Evolutionary conservation across 805 yeast species (phyloP).

Genomic region (Torulaspora gathmanii): DNA sequence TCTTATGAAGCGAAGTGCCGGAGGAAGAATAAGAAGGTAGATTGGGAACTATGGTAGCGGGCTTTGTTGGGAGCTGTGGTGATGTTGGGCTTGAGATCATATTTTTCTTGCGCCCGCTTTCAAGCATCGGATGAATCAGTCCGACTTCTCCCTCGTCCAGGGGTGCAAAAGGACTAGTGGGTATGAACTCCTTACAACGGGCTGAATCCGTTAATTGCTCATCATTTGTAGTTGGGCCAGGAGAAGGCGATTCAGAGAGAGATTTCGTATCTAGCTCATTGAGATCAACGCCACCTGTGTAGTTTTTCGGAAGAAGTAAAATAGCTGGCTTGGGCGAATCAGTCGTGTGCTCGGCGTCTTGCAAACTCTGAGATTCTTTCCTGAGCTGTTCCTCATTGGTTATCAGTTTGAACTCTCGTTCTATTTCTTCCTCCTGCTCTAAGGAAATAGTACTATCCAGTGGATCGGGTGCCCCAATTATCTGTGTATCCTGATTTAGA

Average conservation of each 20-base stretch:
- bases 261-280: constrained; percentile 9
- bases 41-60: constrained; percentile 2
- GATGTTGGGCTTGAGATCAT: constrained; percentile 11
- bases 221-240: not conserved
- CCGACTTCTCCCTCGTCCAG: constrained; percentile 30
- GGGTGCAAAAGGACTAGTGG: constrained; percentile 14
- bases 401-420: constrained; percentile 21
- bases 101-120: constrained; percentile 14
- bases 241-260: constrained; percentile 6
- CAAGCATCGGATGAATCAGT: constrained; percentile 20
- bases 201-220: not conserved
- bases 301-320: constrained; percentile 29
- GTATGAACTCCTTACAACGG: not conserved
- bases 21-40: constrained; percentile 2
- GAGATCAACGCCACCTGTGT: constrained; percentile 19
- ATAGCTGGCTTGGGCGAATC: constrained; percentile 30
- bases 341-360: constrained; percentile 15
- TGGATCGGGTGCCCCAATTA: constrained; percentile 1
- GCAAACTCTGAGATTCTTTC: constrained; percentile 19
- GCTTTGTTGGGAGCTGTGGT: constrained; percentile 9
- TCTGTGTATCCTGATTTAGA: constrained; percentile 1
- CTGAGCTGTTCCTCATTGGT: constrained; percentile 26
- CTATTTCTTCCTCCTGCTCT: constrained; percentile 11
- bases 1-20: constrained; percentile 2
- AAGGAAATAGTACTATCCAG: constrained; percentile 3